phyloP scores from a whole-genome alignment of 1,139 yeast genomes.

The Hemisphaericaspora subhashii region DNA sequence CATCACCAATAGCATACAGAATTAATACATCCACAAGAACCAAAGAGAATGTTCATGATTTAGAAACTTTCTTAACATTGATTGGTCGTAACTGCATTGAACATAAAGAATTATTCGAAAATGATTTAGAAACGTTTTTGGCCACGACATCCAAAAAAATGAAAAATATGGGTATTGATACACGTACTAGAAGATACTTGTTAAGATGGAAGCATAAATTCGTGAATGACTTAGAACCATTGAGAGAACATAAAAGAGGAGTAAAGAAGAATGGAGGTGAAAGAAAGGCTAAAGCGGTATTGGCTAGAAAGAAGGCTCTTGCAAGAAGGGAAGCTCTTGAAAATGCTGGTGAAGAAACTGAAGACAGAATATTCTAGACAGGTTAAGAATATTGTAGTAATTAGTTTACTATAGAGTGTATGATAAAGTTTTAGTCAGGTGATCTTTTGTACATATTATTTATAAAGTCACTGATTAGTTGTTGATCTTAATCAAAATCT shows the following conservation, averaged over 20 bases:
- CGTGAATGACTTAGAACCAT: constrained; percentile 55
- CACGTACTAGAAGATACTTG: constrained; percentile 66
- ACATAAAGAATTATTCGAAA: constrained; percentile 68
- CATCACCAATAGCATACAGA: constrained; percentile 21
- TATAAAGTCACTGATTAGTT: not conserved
- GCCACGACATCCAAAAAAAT: constrained; percentile 52
- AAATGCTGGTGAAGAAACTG: constrained; percentile 29
- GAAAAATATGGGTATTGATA: constrained; percentile 81
- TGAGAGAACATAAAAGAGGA: constrained; percentile 62
- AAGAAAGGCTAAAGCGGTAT: constrained; percentile 67
- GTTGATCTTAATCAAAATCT: not conserved
- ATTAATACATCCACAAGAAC: constrained; percentile 45
- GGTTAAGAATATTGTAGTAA: not conserved
- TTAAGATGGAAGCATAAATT: constrained; percentile 51
- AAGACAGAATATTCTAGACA: constrained; percentile 17
- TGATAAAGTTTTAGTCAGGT: not conserved
- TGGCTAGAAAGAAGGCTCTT: constrained; percentile 70
- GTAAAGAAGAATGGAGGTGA: constrained; percentile 89
- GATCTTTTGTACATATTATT: constrained; percentile 2
- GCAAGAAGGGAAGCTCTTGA: constrained; percentile 47
- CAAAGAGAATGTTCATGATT: constrained; percentile 66
- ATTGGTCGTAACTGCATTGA: constrained; percentile 79
- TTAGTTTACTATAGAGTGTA: not conserved
- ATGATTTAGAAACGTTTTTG: constrained; percentile 69
- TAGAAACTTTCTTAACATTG: constrained; percentile 62